Base-by-base conservation (phyloP, 2,329 filamentous ascomycete species). In the Monilinia aucupariae region DNA sequence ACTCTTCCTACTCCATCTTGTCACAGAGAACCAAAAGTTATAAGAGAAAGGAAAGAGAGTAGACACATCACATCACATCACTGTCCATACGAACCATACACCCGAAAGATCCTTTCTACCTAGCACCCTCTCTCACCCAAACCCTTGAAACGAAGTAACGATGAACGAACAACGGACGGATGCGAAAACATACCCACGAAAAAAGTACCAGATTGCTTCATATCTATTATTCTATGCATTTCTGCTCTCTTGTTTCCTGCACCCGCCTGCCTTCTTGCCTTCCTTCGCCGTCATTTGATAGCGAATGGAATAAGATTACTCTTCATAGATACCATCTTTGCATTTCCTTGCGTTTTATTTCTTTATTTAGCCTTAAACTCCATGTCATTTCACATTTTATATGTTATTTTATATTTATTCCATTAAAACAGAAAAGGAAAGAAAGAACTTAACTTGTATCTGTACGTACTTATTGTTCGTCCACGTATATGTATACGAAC, bases 141-240 rank as follows among this genome's bases (percentile, higher is more conserved):
- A 55, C 22, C 59, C 49, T 45, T 27, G 59, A 55, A 34, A 58
- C 52, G 52, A 62, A 62, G 41, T 62, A 59, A 62, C 60, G 60
- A 62, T 62, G 34, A 54, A 62, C 60, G 60, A 62, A 52, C 60
- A 62, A 62, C 60, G 60, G 60, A 62, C 60, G 52, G 43, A 45
- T 34, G 51, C 58, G 47, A 60, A 47, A 37, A 53, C 59, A 55
- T 55, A 55, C 30, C 50, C 49, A 61, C 59, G 37, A 61, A 54
- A 54, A 41, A 54, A 61, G 59, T 55, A 55, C 30, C n/a, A 59
- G 59, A 61, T 61, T 61, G 50, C 59, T 55, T 48, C 59, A 55
- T 54, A 54, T 37, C 56, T 22, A 49, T 50, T 59, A 45, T 41
- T 59, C 47, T 61, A 43, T 48, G 50, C 32, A 45, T 61, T 55